A percentile compares a stretch with the other conserved stretches of the same genome.
phyloP scores from a whole-genome alignment of 1,139 yeast species.

The Saccharomyces pastorianus region DNA sequence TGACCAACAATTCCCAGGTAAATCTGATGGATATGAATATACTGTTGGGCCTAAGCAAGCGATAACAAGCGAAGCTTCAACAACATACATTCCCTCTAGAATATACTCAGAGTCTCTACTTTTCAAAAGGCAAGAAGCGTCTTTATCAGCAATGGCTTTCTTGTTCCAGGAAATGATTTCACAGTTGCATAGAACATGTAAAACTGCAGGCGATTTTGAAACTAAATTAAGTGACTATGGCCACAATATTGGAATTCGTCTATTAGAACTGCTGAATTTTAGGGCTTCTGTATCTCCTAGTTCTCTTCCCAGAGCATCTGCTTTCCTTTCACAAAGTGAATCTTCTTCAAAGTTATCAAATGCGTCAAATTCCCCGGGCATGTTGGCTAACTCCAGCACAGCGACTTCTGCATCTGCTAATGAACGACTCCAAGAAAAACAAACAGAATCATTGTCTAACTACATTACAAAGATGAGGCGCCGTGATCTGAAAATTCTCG shows the following conservation, averaged over 20 bases:
- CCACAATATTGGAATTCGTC: constrained; percentile 54
- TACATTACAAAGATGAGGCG: constrained; percentile 25
- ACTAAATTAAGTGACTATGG: constrained; percentile 69
- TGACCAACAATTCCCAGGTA: neutral
- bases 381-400: constrained; percentile 34
- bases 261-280: constrained; percentile 49
- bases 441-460: constrained; percentile 18
- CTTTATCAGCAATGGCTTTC: constrained; percentile 29
- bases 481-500: constrained; percentile 66
- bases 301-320: constrained; percentile 13
- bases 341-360: constrained; percentile 3
- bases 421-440: constrained; percentile 8
- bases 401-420: constrained; percentile 9
- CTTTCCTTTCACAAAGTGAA: constrained; percentile 24
- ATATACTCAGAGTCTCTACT: constrained; percentile 17
- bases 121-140: constrained; percentile 29
- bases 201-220: constrained; percentile 45
- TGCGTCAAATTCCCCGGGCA: constrained; percentile 3
- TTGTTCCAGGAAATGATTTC: constrained; percentile 28
- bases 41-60: neutral
- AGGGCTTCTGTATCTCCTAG: constrained; percentile 36
- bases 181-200: constrained; percentile 21
- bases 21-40: neutral
- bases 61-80: neutral
- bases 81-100: neutral